Evolutionary conservation across 495 filamentous ascomycete species (phyloP), one percentile per base, ranked within the genome.

Genomic region (Xylaria scruposa): DNA sequence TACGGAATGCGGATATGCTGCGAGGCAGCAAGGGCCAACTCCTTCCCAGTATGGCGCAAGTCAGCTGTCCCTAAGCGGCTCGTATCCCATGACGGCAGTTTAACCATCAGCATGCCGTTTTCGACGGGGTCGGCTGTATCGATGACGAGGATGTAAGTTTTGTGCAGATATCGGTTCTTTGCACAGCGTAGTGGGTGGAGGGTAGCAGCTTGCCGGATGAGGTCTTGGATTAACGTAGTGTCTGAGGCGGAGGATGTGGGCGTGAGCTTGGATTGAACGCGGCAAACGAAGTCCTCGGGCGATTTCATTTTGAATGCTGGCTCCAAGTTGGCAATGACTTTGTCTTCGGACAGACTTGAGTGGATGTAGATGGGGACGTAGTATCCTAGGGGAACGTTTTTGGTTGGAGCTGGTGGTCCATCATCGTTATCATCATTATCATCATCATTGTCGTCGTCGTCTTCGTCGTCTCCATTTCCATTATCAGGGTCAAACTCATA

Each of bases 51-150:
- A 17, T 38, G 6, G 71, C 24, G 71, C 15, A 56, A 38, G 42
- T 72, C 21, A 3, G 61, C 51, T 33, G 71, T 33, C 29, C 38
- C 66, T 53, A 17, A 70, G 58, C 19, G 19, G 4, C 7, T 49
- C 46, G 46, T 19, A 21, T 72, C 71, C 71, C 71, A 72, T 5
- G 67, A 36, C 24, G 71, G 71, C 33, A 73, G n/a, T 47, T 73
- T 70, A 19, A 73, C 71, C 71, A 73, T 70, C 19, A 73, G 67
- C 63, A 73, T 70, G 58, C 71, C 71, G 38, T 73, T 70, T n/a
- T 73, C 71, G 0, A 51, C 56, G 4, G 71, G 71, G 58, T 73
- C 67, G 38, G 71, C 26, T 9, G 71, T 73, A 40, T 73, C 71
- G 58, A 70, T 64, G n/a, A 73, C 67, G 42, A 73, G 66, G 31